Evolutionary conservation across 768 basidiomycete genomes (phyloP), one percentile per base, ranked within the genome.

Genomic region (Lactifluus rugatus): DNA sequence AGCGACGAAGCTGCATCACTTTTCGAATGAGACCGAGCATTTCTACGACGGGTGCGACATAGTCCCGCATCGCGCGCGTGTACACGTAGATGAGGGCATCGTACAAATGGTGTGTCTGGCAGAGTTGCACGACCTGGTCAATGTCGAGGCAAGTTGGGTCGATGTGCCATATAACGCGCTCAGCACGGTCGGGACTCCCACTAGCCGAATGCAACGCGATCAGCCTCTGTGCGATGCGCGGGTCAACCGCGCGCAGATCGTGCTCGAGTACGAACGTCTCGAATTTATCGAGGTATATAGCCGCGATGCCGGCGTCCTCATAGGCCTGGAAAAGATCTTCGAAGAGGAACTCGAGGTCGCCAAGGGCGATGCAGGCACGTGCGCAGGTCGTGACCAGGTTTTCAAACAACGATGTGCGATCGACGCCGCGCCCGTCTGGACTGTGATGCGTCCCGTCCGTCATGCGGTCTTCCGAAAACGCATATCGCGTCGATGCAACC

Each of bases 71-170:
- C 3, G 93, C 91, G 47, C 86, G 81, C 10, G 87, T 95, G 70
- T 94, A 95, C 37, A 98, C 85, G 69, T 96, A 94, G 57, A 95
- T 86, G 57, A 98, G 79, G 0, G 95, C 93, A 66, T 98, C 95
- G 73, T 92, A 96, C 5, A 98, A 81, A 26, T 78, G 78, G 66
- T 93, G 80, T 57, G 72, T 78, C 69, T 92, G 87, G 66, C 96
- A 99, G 5, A 99, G 77, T 25, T 71, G 78, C 63, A 97, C 87
- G 5, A 87, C 87, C 72, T 97, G 95, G 66, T 97, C 89, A 71
- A 97, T 84, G 67, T 99, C 96, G 58, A 99, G 73, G 64, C 85
- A 90, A 2, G 81, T 73, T 1, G 95, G 93, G 64, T 96, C 90
- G 63, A 97, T 91, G 68, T 95, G 91, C 93, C 93, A 97, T 54